Conservation (phyloP, 768 basidiomycete genomes). For the Tricholoma saponaceum region DNA sequence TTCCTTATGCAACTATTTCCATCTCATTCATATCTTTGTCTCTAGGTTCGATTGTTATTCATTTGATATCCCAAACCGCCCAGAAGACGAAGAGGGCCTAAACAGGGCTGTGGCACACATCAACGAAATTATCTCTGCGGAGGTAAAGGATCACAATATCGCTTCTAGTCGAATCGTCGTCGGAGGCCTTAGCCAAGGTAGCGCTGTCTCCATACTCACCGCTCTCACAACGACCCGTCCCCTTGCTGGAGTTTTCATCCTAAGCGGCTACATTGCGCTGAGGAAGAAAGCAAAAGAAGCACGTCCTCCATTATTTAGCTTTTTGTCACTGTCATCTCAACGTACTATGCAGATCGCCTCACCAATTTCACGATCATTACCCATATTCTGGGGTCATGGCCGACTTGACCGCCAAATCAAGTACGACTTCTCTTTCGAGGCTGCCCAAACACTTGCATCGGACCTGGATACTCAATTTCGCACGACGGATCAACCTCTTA, state of each 20-base stretch:
- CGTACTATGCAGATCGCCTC: slow-evolving; percentile 40
- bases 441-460: slow-evolving; percentile 43
- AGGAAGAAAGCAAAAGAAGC: slow-evolving; percentile 42
- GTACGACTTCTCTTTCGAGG: slow-evolving; percentile 50
- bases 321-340: background rate
- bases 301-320: too few relatives aligned
- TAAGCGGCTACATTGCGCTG: slow-evolving; percentile 65
- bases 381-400: slow-evolving; percentile 77
- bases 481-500: slow-evolving; percentile 10
- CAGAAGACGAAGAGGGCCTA: slow-evolving; percentile 40
- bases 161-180: slow-evolving; percentile 62
- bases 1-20: background rate
- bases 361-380: slow-evolving; percentile 42
- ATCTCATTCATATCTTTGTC: background rate
- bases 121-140: slow-evolving; percentile 48
- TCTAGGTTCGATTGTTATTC: slow-evolving; percentile 50
- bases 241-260: slow-evolving; percentile 50
- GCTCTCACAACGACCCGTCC: slow-evolving; percentile 42
- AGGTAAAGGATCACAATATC: slow-evolving; percentile 50
- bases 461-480: slow-evolving; percentile 40
- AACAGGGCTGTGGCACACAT: slow-evolving; percentile 43
- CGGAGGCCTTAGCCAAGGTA: slow-evolving; percentile 74
- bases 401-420: too few relatives aligned
- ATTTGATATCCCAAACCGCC: slow-evolving; percentile 25
- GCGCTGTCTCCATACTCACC: slow-evolving; percentile 56